Evolutionary conservation across 176 grass and related monocot genomes (phyloP), one percentile per base, ranked within the genome.

Genomic region (Chloris gayana): DNA sequence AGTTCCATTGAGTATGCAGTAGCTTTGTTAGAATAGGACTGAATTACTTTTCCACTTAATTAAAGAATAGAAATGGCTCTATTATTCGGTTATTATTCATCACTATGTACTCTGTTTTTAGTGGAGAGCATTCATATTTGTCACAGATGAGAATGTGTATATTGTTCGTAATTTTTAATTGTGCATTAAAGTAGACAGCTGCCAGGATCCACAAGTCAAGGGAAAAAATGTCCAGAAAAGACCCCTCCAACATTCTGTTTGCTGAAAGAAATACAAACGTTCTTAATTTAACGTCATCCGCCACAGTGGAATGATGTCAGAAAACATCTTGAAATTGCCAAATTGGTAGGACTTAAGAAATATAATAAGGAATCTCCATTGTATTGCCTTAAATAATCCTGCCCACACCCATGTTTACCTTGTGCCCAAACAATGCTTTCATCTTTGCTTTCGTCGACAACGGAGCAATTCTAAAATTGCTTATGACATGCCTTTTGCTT

Each of bases 1-100:
- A 5, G 27, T 30, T 85, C 54, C 66, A 26, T 34, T 67, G 21
- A 1, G 41, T 49, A 49, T 49, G 46, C 46, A 49, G 14, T 60
- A 3, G 18, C 58, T 22, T 11, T 21, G 13, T 41, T 56, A 69
- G 34, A 18, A 8, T 38, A 41, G 0, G 9, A 30, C 9, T 75
- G 56, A 58, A 39, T 17, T 80, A 54, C 41, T 42, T 30, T 69
- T 37, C 78, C 66, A 30, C 24, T 59, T n/a, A 22, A 58, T 44
- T 1, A 3, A 41, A 80, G 24, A 42, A 11, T 44, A 59, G 10
- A 30, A 45, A 30, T 6, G 44, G 17, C 33, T 70, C 37, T 29
- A 14, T 58, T 31, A 31, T 2, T 8, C 37, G 17, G 8, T 14
- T 19, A 47, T 74, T 65, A 26, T 72, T 71, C 26, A 56, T 46